phyloP scores from a whole-genome alignment of 805 yeast genomes.

The Saccharomycopsis javanensis region DNA sequence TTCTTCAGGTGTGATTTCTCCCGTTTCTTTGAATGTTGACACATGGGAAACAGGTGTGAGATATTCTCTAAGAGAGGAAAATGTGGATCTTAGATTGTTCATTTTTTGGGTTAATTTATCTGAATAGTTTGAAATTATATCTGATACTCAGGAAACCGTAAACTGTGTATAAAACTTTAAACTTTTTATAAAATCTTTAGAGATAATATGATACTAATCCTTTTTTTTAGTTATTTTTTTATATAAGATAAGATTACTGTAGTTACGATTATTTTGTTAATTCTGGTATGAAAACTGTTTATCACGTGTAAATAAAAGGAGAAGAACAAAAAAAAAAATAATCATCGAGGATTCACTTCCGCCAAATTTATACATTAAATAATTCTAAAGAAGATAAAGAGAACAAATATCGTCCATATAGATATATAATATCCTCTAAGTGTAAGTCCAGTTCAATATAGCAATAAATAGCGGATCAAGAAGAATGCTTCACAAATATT shows the following conservation, averaged over 20 bases:
- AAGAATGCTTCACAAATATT: slow-evolving; percentile 1
- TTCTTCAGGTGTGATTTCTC: slow-evolving; percentile 93
- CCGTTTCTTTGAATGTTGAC: slow-evolving; percentile 80
- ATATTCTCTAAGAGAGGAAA: slow-evolving; percentile 82
- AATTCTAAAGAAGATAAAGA: too few relatives aligned
- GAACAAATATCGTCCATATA: too few relatives aligned
- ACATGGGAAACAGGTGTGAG: slow-evolving; percentile 80
- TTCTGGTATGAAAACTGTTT: background rate
- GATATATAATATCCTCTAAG: too few relatives aligned
- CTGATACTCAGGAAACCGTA: background rate
- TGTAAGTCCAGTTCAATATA: too few relatives aligned
- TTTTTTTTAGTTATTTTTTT: background rate
- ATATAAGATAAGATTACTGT: background rate
- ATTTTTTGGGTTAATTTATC: too few relatives aligned
- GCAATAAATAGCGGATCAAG: background rate
- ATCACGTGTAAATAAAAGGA: background rate
- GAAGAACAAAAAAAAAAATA: too few relatives aligned
- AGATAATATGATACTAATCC: background rate
- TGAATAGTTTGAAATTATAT: too few relatives aligned
- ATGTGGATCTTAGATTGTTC: slow-evolving; percentile 52
- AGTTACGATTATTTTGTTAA: background rate
- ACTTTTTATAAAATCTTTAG: too few relatives aligned
- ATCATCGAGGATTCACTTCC: too few relatives aligned
- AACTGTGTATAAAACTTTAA: too few relatives aligned
- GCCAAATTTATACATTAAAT: too few relatives aligned